Evolutionary conservation across 768 basidiomycete genomes (phyloP).

Genomic region (Suillus clintonianus): DNA sequence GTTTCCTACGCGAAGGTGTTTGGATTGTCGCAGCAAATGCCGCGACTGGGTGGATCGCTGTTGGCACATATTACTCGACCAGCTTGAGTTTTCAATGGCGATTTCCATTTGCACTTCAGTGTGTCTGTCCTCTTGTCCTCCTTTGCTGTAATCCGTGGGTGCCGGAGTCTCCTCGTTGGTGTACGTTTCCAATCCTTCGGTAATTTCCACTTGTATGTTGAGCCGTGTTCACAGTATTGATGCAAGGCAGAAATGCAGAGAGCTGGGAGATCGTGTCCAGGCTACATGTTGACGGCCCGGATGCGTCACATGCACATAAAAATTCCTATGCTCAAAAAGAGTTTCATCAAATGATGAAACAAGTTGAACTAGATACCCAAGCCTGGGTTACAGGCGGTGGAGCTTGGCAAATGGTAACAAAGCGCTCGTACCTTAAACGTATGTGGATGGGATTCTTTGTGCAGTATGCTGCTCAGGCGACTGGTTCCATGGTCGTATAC

Average conservation of each 20-base stretch:
- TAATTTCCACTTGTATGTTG: background rate
- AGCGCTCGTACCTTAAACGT: constrained; percentile 2
- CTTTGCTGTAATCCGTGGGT: background rate
- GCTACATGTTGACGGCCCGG: background rate
- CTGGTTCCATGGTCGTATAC: background rate
- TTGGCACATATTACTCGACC: background rate
- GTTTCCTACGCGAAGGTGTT: background rate
- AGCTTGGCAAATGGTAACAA: background rate
- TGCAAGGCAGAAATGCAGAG: background rate
- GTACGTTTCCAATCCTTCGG: background rate
- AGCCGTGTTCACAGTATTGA: background rate
- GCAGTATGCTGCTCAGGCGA: background rate
- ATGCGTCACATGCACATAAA: background rate
- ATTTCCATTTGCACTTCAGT: background rate
- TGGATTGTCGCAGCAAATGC: background rate
- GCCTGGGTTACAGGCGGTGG: constrained; percentile 7
- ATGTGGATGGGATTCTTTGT: constrained; percentile 9
- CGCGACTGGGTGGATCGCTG: background rate
- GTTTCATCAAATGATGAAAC: constrained; percentile 10
- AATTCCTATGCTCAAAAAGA: background rate
- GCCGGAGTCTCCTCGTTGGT: background rate
- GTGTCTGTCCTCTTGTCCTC: background rate
- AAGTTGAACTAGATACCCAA: constrained; percentile 6
- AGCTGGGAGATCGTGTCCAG: constrained; percentile 2
- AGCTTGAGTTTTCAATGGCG: background rate